Conservation (phyloP, 1,139 yeast species). For the Wickerhamomyces sp. region DNA sequence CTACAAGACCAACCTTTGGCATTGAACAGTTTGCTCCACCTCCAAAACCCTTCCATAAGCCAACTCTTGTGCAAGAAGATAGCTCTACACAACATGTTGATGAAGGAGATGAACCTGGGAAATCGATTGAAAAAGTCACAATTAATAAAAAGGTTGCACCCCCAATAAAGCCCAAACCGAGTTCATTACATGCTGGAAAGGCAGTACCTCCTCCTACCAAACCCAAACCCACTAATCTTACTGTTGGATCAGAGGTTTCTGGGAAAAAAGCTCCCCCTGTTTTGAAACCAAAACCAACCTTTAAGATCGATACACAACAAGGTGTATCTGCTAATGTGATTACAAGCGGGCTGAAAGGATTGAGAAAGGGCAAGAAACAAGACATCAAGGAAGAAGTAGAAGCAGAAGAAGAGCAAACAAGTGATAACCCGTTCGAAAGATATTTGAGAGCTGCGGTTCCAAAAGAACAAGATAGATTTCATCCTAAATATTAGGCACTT, state of each 20-base stretch:
- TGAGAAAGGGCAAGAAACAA: conserved; percentile 1
- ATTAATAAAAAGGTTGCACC: too few relatives aligned
- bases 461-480: conserved; percentile 25
- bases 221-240: conserved; percentile 8
- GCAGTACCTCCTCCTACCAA: conserved; percentile 16
- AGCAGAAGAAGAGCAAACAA: conserved; percentile 11
- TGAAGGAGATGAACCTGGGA: too few relatives aligned
- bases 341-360: background rate
- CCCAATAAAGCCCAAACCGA: too few relatives aligned
- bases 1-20: conserved; percentile 4
- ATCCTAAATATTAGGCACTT: background rate
- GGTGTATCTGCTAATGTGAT: background rate
- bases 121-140: too few relatives aligned
- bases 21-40: conserved; percentile 23
- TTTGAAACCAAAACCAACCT: conserved; percentile 9
- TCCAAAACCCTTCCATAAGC: conserved; percentile 26
- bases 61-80: conserved; percentile 1
- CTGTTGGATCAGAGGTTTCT: background rate
- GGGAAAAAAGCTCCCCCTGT: conserved; percentile 7
- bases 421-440: conserved; percentile 31
- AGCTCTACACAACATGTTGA: too few relatives aligned
- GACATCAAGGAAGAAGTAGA: background rate
- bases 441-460: conserved; percentile 36
- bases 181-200: too few relatives aligned
- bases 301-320: background rate